Conservation (phyloP, 2,329 filamentous ascomycete species). For the Cladophialophora yegresii region DNA sequence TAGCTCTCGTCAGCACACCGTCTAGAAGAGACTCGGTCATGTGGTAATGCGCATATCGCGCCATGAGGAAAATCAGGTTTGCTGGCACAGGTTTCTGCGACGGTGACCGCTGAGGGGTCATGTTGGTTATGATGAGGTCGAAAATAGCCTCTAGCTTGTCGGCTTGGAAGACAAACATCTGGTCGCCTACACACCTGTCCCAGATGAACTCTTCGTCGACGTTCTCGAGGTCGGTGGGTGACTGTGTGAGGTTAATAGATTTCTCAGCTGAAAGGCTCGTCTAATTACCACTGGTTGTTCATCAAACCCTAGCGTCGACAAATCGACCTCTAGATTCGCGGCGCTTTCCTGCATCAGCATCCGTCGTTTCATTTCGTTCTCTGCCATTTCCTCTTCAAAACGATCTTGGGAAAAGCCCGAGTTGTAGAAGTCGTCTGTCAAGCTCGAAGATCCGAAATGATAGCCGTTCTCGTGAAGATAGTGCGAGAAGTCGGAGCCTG, state of each 20-base stretch:
- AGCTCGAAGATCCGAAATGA: slow-evolving; percentile 50
- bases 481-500: slow-evolving; percentile 93
- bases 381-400: slow-evolving; percentile 96
- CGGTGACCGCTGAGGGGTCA: slow-evolving; percentile 92
- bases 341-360: slow-evolving; percentile 99
- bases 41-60: slow-evolving; percentile 95
- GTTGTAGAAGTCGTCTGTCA: slow-evolving; percentile 78
- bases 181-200: slow-evolving; percentile 90
- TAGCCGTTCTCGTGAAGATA: slow-evolving; percentile 96
- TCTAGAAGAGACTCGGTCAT: slow-evolving; percentile 81
- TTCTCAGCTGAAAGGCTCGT: neutral
- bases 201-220: slow-evolving; percentile 93
- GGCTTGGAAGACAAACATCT: slow-evolving; percentile 99
- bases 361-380: slow-evolving; percentile 89
- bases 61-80: slow-evolving; percentile 94
- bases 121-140: slow-evolving; percentile 94
- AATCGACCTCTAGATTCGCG: slow-evolving; percentile 90
- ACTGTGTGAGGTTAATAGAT: slow-evolving; percentile 38
- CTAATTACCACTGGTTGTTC: slow-evolving; percentile 72
- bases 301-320: slow-evolving; percentile 93
- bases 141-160: slow-evolving; percentile 87
- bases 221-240: slow-evolving; percentile 66
- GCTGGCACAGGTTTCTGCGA: slow-evolving; percentile 98
- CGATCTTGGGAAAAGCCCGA: slow-evolving; percentile 87
- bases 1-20: slow-evolving; percentile 77